Percentiles rank a stretch among this genome's conserved stretches.
Conservation (phyloP, 192 early-diverging fungal genomes). For the Lobosporangium transversale region DNA sequence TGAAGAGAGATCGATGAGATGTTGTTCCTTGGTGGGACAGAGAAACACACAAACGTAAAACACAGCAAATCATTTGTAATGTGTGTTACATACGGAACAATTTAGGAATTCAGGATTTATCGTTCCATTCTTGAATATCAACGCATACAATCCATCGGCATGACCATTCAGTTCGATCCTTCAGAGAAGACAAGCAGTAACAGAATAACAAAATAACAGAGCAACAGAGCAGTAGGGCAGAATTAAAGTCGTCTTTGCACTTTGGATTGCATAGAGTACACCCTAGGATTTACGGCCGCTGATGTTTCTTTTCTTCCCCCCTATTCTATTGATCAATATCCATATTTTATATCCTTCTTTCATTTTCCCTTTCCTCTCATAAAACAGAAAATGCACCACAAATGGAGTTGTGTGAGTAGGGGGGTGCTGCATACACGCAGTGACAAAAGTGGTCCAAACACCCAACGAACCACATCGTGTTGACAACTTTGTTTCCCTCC, state of each 20-base stretch:
- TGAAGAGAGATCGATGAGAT: too few species aligned
- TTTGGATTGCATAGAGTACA: neutral
- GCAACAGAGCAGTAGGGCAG: neutral
- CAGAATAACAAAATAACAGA: too few species aligned
- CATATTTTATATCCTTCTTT: neutral
- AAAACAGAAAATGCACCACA: neutral
- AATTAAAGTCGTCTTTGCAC: neutral
- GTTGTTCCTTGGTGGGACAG: too few species aligned
- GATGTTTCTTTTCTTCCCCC: neutral
- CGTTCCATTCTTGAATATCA: too few species aligned
- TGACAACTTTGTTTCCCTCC: neutral
- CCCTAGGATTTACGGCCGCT: neutral
- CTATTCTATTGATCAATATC: neutral
- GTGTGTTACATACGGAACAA: too few species aligned
- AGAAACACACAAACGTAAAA: too few species aligned
- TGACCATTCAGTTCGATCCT: too few species aligned
- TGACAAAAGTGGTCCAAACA: slow-evolving; percentile 4
- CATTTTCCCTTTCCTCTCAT: neutral
- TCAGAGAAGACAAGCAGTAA: too few species aligned
- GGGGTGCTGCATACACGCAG: neutral
- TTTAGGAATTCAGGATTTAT: too few species aligned
- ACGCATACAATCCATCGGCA: too few species aligned
- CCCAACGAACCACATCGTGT: slow-evolving; percentile 15
- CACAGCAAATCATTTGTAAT: too few species aligned
- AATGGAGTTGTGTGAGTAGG: neutral